Evolutionary conservation across 495 filamentous ascomycete genomes (phyloP).

Genomic region (Xylaria acuta): DNA sequence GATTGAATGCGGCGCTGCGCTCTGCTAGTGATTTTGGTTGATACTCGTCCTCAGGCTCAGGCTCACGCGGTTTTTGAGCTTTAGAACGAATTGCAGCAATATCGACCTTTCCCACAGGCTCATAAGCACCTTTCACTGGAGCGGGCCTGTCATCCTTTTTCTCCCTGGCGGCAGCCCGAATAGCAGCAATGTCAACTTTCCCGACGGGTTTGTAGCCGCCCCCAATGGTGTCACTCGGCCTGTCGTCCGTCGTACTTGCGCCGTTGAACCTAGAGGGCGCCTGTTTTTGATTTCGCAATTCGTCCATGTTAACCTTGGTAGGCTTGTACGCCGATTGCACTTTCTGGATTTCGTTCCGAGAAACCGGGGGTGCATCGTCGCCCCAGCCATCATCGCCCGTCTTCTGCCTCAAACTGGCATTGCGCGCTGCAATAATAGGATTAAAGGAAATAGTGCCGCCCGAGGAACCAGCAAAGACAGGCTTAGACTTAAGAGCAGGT

Average conservation of each 20-base stretch:
- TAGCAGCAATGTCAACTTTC: conserved; percentile 92
- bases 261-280: conserved; percentile 63
- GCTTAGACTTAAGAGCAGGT: conserved; percentile 81
- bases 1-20: conserved; percentile 67
- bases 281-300: conserved; percentile 71
- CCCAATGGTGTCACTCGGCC: conserved; percentile 69
- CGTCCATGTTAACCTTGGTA: conserved; percentile 88
- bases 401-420: conserved; percentile 45
- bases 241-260: conserved; percentile 45
- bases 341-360: conserved; percentile 87
- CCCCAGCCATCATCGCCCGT: conserved; percentile 87
- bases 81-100: conserved; percentile 88
- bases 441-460: conserved; percentile 69
- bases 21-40: conserved; percentile 67
- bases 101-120: conserved; percentile 92
- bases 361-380: conserved; percentile 87
- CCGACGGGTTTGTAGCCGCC: conserved; percentile 96
- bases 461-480: conserved; percentile 81
- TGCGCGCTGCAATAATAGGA: conserved; percentile 62
- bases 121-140: conserved; percentile 87
- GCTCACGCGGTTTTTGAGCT: conserved; percentile 67
- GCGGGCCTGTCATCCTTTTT: conserved; percentile 76
- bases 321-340: conserved; percentile 91
- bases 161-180: conserved; percentile 78
- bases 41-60: conserved; percentile 49